Evolutionary conservation across 1,139 yeast genomes (phyloP).

Genomic region (Pichia sp.): DNA sequence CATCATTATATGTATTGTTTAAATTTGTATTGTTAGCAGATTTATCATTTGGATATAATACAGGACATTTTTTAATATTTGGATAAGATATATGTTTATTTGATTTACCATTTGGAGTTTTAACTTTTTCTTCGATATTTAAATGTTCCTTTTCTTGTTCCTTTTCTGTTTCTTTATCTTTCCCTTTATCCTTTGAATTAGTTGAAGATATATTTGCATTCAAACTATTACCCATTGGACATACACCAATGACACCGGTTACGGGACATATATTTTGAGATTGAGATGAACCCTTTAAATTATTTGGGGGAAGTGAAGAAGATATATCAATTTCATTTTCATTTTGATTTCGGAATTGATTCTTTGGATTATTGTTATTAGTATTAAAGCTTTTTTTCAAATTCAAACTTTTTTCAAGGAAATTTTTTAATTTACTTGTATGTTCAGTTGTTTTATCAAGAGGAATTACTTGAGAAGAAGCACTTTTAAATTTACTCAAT

Average conservation of each 20-base stretch:
- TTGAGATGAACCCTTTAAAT: neutral
- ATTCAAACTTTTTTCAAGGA: slow-evolving; percentile 24
- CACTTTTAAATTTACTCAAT: slow-evolving; percentile 21
- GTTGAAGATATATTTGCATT: neutral
- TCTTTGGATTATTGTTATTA: neutral
- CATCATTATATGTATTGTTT: slow-evolving; percentile 4
- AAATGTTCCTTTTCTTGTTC: too few species aligned
- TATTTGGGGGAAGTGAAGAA: neutral
- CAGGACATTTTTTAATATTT: slow-evolving; percentile 24
- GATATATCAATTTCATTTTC: slow-evolving; percentile 8
- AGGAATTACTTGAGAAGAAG: slow-evolving; percentile 16
- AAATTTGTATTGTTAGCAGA: neutral
- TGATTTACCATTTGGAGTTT: neutral
- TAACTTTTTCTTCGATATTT: neutral
- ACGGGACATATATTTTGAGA: slow-evolving; percentile 21
- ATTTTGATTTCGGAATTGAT: neutral
- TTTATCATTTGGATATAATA: slow-evolving; percentile 22
- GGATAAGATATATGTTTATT: neutral
- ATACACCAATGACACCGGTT: slow-evolving; percentile 22
- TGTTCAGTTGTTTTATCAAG: slow-evolving; percentile 26
- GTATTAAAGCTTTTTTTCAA: slow-evolving; percentile 4
- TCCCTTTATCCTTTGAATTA: neutral
- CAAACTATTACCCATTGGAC: slow-evolving; percentile 19
- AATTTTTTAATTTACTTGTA: slow-evolving; percentile 28
- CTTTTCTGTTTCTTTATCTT: too few species aligned